phyloP scores from a whole-genome alignment of 345 rosid species.

The Acer saccharum region DNA sequence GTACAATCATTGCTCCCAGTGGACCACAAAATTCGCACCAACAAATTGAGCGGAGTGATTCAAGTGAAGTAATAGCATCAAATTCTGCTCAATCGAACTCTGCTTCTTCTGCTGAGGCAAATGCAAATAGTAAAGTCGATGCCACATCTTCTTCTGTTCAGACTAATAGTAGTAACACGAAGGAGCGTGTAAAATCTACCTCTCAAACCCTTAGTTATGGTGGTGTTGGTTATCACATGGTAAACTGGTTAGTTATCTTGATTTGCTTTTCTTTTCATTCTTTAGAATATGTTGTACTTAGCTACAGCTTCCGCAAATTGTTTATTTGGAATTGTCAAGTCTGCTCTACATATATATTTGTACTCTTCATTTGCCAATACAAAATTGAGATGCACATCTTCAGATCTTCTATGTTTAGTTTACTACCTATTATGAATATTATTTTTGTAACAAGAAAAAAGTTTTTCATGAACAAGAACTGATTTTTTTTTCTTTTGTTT shows the following conservation, averaged over 20 bases:
- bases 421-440: neutral
- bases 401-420: neutral
- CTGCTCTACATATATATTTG: neutral
- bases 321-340: neutral
- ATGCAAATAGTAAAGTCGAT: conserved; percentile 54
- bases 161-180: conserved; percentile 51
- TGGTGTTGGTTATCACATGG: conserved; percentile 97
- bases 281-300: neutral
- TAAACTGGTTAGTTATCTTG: conserved; percentile 94
- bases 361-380: neutral
- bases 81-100: conserved; percentile 41
- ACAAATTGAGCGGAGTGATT: conserved; percentile 37
- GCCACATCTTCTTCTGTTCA: conserved; percentile 35
- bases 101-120: conserved; percentile 36
- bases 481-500: conserved; percentile 23
- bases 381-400: neutral
- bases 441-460: neutral
- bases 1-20: conserved; percentile 34
- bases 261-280: conserved; percentile 15
- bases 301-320: neutral
- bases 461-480: conserved; percentile 11
- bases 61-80: conserved; percentile 39
- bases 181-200: conserved; percentile 62
- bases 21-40: conserved; percentile 40
- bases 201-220: conserved; percentile 64